Evolutionary conservation across 306 rosid species (phyloP).

Genomic region (Cucurbita argyrosperma): DNA sequence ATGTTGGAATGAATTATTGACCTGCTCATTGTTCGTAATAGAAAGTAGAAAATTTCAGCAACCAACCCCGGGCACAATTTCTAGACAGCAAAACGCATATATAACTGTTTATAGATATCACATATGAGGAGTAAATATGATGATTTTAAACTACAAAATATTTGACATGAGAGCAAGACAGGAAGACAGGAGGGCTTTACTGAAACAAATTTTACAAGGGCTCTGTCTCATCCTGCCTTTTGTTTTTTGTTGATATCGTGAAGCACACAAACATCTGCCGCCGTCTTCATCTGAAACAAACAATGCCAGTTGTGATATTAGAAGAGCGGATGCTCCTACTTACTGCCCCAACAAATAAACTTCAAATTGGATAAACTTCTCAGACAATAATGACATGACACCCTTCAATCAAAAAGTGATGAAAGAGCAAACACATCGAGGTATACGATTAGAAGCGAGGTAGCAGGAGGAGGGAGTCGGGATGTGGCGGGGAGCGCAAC

Average conservation of each 20-base stretch:
- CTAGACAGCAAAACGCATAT: not conserved
- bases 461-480: not conserved
- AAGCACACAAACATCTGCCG: conserved; percentile 64
- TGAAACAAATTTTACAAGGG: conserved; percentile 3
- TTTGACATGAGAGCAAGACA: conserved; percentile 4
- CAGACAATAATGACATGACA: not conserved
- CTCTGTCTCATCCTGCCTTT: conserved; percentile 22
- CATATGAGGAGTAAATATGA: not conserved
- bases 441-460: not conserved
- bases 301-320: not conserved
- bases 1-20: no score
- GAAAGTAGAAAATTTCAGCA: not conserved
- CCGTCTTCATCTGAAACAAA: conserved; percentile 67
- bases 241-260: conserved; percentile 54
- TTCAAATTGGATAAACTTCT: not conserved
- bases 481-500: not conserved
- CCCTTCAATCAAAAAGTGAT: not conserved
- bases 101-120: not conserved
- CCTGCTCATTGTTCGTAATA: no score
- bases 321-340: not conserved
- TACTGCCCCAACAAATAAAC: not conserved
- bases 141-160: not conserved
- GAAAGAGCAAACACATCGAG: not conserved
- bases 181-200: not conserved
- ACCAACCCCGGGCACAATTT: not conserved